Evolutionary conservation across 2,329 filamentous ascomycete genomes (phyloP).

Genomic region (Hirsutella rhossiliensis): DNA sequence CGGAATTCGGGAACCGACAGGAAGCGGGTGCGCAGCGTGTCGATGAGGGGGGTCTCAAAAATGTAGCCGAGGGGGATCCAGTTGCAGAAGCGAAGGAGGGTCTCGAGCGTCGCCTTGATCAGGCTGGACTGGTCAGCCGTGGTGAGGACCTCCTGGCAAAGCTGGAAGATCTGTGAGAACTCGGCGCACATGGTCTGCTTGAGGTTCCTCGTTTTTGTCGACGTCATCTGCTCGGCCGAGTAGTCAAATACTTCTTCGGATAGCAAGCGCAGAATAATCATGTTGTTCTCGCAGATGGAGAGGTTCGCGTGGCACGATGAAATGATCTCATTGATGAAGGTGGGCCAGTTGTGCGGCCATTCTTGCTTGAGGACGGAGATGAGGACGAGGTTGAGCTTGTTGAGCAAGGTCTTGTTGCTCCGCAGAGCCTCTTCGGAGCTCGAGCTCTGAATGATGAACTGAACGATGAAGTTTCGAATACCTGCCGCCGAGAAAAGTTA

Average conservation of each 20-base stretch:
- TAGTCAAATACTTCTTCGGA: constrained; percentile 99
- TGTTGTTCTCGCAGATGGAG: constrained; percentile 99
- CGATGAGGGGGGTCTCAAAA: constrained; percentile 94
- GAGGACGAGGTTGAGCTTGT: constrained; percentile 96
- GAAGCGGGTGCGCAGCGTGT: constrained; percentile 85
- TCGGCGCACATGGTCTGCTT: constrained; percentile 99
- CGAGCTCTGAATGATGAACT: constrained; percentile 94
- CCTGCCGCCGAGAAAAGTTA: constrained; percentile 36
- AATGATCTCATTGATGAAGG: constrained; percentile 99
- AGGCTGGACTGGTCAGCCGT: constrained; percentile 80
- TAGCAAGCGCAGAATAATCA: constrained; percentile 89
- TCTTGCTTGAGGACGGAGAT: constrained; percentile 98
- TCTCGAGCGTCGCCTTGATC: constrained; percentile 94
- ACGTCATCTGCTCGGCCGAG: constrained; percentile 99
- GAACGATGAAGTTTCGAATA: constrained; percentile 97
- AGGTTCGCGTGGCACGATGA: constrained; percentile 89
- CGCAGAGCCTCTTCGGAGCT: constrained; percentile 79
- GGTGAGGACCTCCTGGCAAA: constrained; percentile 89
- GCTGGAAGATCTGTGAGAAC: constrained; percentile 95
- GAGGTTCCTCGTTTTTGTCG: constrained; percentile 85
- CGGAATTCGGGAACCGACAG: constrained; percentile 89
- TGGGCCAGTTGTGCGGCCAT: constrained; percentile 99
- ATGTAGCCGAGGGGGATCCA: constrained; percentile 99
- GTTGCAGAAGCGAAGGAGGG: constrained; percentile 89
- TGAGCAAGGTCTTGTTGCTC: constrained; percentile 77